These are phyloP conservation scores for Camellia oleifera DNA, from an alignment of 179 eudicot species.

Conservation along the genomic window DNA sequence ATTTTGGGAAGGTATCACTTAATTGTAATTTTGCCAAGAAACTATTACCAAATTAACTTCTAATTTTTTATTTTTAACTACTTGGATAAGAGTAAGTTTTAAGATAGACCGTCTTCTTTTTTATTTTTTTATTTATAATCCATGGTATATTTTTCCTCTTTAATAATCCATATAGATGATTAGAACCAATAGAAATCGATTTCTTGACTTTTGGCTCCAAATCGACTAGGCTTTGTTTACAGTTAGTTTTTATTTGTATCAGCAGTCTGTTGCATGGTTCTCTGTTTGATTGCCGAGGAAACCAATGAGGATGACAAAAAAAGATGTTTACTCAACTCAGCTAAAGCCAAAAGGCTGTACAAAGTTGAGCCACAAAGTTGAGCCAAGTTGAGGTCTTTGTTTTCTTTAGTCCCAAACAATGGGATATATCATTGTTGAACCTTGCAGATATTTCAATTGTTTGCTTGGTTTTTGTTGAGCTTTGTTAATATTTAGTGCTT, in stretches of 20 bases:
- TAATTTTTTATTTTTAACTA: no score
- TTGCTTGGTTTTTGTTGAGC: background rate
- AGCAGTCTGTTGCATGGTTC: background rate
- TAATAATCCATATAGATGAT: no score
- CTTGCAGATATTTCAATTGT: background rate
- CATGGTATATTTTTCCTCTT: no score
- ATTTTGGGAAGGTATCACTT: no score
- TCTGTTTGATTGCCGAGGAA: background rate
- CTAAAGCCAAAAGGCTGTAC: background rate
- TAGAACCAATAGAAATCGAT: no score
- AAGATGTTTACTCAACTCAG: background rate
- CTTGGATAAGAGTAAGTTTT: no score
- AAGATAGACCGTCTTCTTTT: no score
- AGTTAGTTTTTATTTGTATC: background rate
- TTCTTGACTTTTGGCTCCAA: no score
- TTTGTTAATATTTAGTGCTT: background rate
- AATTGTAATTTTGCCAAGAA: no score
- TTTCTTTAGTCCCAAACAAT: background rate
- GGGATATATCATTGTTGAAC: background rate
- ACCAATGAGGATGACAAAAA: background rate
- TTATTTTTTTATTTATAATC: no score
- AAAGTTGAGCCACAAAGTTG: background rate
- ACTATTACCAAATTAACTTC: no score
- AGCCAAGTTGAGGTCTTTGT: background rate
- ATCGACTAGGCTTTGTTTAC: background rate